Percentiles rank a stretch among this genome's conserved stretches.
phyloP scores from a whole-genome alignment of 2,329 filamentous ascomycete species.

The Fusarium drepaniforme region DNA sequence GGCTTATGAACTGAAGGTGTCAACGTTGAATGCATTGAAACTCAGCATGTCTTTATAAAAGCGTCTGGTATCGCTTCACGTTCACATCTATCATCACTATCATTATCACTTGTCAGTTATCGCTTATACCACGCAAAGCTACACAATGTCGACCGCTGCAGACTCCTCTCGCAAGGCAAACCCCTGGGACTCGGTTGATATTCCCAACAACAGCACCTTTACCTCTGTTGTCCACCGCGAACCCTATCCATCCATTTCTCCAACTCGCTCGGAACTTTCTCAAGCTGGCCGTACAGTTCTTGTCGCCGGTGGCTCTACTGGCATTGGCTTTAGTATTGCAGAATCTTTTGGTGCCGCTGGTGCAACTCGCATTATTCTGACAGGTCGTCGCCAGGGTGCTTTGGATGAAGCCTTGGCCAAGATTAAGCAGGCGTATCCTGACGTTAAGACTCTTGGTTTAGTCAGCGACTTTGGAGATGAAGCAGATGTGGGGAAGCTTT shows the following conservation, averaged over 20 bases:
- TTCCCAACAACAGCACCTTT: background rate
- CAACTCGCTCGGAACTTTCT: constrained; percentile 50
- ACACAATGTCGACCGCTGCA: background rate
- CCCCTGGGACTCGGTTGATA: background rate
- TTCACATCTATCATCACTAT: background rate
- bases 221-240: background rate
- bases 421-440: background rate
- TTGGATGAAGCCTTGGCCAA: background rate
- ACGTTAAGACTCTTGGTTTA: background rate
- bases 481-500: background rate
- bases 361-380: constrained; percentile 51
- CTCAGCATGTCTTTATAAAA: background rate
- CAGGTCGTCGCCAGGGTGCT: constrained; percentile 38
- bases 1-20: background rate
- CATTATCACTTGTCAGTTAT: background rate
- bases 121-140: too few relatives aligned
- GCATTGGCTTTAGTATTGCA: constrained; percentile 74
- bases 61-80: background rate
- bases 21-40: background rate
- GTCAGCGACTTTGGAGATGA: background rate
- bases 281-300: constrained; percentile 64
- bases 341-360: constrained; percentile 61
- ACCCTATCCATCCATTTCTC: background rate
- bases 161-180: background rate
- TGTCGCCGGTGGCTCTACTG: constrained; percentile 73